Conservation (phyloP, 2,329 filamentous ascomycete genomes). For the Fusarium sp. region DNA sequence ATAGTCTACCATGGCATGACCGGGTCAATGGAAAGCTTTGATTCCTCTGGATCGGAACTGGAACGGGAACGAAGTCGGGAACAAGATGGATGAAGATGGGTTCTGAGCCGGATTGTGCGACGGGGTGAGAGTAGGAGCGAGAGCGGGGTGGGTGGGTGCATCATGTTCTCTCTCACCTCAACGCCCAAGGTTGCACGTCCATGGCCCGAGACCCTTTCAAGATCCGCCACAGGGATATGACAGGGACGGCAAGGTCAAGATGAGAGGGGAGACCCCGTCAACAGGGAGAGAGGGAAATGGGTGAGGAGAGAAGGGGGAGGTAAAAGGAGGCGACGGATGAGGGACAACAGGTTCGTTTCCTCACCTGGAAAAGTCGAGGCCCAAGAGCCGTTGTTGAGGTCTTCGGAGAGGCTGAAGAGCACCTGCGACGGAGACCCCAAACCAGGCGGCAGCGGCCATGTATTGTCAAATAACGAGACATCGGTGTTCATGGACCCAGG, state of each 20-base stretch:
- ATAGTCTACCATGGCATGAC: slow-evolving; percentile 45
- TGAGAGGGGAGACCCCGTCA: not conserved
- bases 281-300: slow-evolving; percentile 1
- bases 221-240: slow-evolving; percentile 31
- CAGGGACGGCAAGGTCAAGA: slow-evolving; percentile 18
- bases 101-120: slow-evolving; percentile 26
- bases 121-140: slow-evolving; percentile 35
- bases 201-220: slow-evolving; percentile 34
- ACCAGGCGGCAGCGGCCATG: slow-evolving; percentile 32
- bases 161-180: slow-evolving; percentile 43
- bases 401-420: slow-evolving; percentile 37
- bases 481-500: slow-evolving; percentile 27
- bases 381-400: slow-evolving; percentile 31
- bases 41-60: slow-evolving; percentile 25
- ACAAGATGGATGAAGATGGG: slow-evolving; percentile 32
- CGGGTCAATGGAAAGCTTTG: slow-evolving; percentile 29
- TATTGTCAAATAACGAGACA: slow-evolving; percentile 32
- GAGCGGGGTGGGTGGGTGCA: slow-evolving; percentile 38
- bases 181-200: slow-evolving; percentile 30
- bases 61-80: slow-evolving; percentile 27
- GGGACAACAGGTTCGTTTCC: slow-evolving; percentile 31
- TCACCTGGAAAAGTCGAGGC: slow-evolving; percentile 39
- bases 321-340: slow-evolving; percentile 5
- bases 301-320: slow-evolving; percentile 3
- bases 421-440: slow-evolving; percentile 40